Evolutionary conservation across 2,329 filamentous ascomycete species (phyloP).

Genomic region (Zymoseptoria crescenta): DNA sequence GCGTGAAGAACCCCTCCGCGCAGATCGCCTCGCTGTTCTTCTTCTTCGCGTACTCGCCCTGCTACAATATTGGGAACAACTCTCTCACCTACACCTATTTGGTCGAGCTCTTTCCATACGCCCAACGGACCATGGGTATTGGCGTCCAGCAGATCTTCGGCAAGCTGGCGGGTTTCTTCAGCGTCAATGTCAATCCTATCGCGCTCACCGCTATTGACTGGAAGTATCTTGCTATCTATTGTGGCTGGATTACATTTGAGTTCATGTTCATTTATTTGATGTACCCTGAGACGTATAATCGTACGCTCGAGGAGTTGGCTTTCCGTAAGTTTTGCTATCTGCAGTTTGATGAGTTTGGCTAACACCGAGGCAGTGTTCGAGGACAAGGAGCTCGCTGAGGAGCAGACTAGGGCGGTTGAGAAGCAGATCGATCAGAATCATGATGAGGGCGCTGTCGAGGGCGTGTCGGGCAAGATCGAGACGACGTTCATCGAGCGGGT

Average conservation of each 20-base stretch:
- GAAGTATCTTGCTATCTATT: conserved; percentile 41
- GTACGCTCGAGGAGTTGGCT: conserved; percentile 40
- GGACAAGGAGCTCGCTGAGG: conserved; percentile 26
- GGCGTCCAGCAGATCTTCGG: conserved; percentile 51
- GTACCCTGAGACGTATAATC: conserved; percentile 38
- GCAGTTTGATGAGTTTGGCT: background rate
- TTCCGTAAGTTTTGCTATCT: conserved; percentile 31
- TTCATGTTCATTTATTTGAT: conserved; percentile 38
- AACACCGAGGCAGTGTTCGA: conserved; percentile 7
- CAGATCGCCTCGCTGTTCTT: conserved; percentile 38
- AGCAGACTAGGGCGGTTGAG: conserved; percentile 30
- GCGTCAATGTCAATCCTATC: conserved; percentile 42
- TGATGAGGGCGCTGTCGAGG: background rate
- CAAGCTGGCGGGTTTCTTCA: conserved; percentile 43
- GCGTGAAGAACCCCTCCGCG: conserved; percentile 28
- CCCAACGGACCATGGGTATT: conserved; percentile 51
- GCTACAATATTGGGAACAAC: conserved; percentile 60
- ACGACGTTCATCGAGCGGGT: background rate
- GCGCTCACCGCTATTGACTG: conserved; percentile 37
- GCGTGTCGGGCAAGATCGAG: background rate
- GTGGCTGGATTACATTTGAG: conserved; percentile 36
- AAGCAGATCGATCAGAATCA: background rate
- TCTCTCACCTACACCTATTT: conserved; percentile 57
- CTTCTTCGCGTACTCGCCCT: conserved; percentile 45
- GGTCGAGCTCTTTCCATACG: conserved; percentile 53